These are phyloP conservation scores for Aspergillus coremiiformis DNA, from an alignment of 495 filamentous ascomycete species.

Conservation along the genomic window DNA sequence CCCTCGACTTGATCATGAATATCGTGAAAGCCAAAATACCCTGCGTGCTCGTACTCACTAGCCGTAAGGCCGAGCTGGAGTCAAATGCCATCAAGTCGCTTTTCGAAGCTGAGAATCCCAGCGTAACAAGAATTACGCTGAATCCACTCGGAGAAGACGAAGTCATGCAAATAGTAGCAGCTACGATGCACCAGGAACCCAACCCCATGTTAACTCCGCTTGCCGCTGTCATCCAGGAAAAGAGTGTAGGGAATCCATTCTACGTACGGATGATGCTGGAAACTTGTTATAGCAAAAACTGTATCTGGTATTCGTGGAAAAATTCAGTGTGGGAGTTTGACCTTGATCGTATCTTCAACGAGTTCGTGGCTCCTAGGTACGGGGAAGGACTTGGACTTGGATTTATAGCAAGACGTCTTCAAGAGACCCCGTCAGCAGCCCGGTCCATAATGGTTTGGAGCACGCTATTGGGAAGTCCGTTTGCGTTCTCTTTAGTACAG, in stretches of 20 bases:
- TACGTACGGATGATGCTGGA: slow-evolving; percentile 88
- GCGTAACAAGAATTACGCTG: slow-evolving; percentile 59
- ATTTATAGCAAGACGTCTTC: slow-evolving; percentile 68
- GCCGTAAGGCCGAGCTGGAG: slow-evolving; percentile 33
- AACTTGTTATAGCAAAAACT: slow-evolving; percentile 74
- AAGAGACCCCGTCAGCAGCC: slow-evolving; percentile 63
- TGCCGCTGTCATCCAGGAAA: slow-evolving; percentile 70
- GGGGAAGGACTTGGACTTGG: slow-evolving; percentile 71
- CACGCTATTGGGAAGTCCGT: slow-evolving; percentile 66
- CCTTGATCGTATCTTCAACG: slow-evolving; percentile 70
- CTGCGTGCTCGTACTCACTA: slow-evolving; percentile 64
- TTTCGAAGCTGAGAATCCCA: slow-evolving; percentile 35
- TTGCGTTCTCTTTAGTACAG: slow-evolving; percentile 75
- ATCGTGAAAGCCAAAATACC: slow-evolving; percentile 66
- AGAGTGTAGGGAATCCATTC: slow-evolving; percentile 76
- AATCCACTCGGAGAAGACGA: slow-evolving; percentile 64
- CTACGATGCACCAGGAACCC: slow-evolving; percentile 53
- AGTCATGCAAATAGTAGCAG: slow-evolving; percentile 66
- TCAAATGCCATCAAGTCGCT: slow-evolving; percentile 36
- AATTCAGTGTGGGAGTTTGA: slow-evolving; percentile 74
- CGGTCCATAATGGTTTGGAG: slow-evolving; percentile 82
- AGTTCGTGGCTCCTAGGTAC: slow-evolving; percentile 69
- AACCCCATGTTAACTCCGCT: slow-evolving; percentile 35
- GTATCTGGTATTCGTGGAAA: slow-evolving; percentile 83
- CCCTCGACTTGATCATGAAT: slow-evolving; percentile 66